Conservation (phyloP, 202 grass and related monocot species). For the Cymbopogon flexuosus region DNA sequence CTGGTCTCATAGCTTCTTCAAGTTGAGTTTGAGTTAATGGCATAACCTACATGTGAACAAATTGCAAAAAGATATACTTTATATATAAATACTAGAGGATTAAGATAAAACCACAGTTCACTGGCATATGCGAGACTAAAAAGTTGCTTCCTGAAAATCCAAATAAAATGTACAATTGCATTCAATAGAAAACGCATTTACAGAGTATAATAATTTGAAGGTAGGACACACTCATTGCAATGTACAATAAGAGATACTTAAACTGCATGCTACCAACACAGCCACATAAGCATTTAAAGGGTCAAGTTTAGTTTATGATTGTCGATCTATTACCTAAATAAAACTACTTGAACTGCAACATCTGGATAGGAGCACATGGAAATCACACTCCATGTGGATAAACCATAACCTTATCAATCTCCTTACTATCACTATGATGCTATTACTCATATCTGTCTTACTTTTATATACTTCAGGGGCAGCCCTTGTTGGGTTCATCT, state of each 20-base stretch:
- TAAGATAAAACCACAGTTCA: conserved; percentile 22
- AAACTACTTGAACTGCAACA: background rate
- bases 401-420: background rate
- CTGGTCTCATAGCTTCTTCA: conserved; percentile 91
- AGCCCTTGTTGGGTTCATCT: background rate
- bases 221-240: background rate
- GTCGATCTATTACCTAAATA: background rate
- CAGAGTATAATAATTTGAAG: background rate
- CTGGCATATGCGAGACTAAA: background rate
- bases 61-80: conserved; percentile 6
- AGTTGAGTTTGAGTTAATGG: conserved; percentile 95
- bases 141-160: background rate
- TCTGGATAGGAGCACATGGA: background rate
- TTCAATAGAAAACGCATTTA: background rate
- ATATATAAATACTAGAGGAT: background rate
- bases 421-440: background rate
- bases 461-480: background rate
- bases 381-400: background rate
- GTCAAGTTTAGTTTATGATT: background rate
- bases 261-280: background rate
- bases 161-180: conserved; percentile 12
- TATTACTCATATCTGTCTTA: background rate
- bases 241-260: background rate
- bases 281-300: background rate
- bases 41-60: conserved; percentile 62